Base-by-base conservation (phyloP, 768 basidiomycete species). In the Tulasnella sp. region DNA sequence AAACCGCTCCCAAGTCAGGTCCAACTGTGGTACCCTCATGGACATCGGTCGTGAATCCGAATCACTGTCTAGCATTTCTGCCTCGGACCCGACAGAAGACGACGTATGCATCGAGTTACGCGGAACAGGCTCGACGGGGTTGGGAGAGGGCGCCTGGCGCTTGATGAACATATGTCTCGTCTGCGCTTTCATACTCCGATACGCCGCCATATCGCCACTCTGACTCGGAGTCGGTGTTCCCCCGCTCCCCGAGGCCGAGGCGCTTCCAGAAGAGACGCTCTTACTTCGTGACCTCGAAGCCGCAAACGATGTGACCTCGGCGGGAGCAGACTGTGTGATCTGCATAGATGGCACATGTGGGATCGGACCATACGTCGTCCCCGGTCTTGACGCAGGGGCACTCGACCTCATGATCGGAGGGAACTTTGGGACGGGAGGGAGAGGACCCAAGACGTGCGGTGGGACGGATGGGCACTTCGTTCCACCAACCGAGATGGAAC, bases 1-100 rank as follows among this genome's bases (percentile, higher is more conserved):
- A 48, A 62, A 62, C 32, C 32, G 42, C 21, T 41, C 24, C 61
- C 61, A 62, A 8, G 55, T 56, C 30, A 58, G 29, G 21, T 62
- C 61, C 29, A 62, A 38, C 48, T 62, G 45, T 5, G 61, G 61
- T 24, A 62, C 34, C 30, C 34, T 49, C 19, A 1, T 43, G 53
- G 23, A 5, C 17, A 43, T 1, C 29, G 2, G 30, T 11, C 2
- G 53, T 21, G 29, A 26, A 10, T 26, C 26, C 42, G 38, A n/a
- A 48, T 11, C 47, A 48, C 21, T 48, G 47, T 23, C 5, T n/a
- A 5, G 47, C 5, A 21, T 21, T n/a, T 29, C 47, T 5, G 19
- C 27, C 47, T 48, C 19, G n/a, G 47, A 21, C 47, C n/a, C n/a
- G 47, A n/a, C 47, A n/a, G 21, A 48, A 7, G 47, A 48, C 47